Conservation (phyloP, 306 rosid species). For the Cucumis cinereus region DNA sequence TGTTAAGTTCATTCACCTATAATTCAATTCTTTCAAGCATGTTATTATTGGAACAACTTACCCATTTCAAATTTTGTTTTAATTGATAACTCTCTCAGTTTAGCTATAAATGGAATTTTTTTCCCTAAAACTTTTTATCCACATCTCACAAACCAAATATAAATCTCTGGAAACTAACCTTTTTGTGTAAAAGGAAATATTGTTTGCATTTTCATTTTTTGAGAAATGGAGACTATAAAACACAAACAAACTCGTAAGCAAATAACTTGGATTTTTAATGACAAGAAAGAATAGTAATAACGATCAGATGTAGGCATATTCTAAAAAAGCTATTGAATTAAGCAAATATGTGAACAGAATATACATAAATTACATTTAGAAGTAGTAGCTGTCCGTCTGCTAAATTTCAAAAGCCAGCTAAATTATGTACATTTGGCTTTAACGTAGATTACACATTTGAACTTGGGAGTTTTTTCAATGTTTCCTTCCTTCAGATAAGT, state of each 20-base stretch:
- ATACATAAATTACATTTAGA: background rate
- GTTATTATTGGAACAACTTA: no score
- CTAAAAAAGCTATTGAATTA: background rate
- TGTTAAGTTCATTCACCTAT: no score
- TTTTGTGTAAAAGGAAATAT: background rate
- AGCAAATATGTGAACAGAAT: background rate
- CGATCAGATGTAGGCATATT: background rate
- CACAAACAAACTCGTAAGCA: background rate
- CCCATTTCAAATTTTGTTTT: background rate
- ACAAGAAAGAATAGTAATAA: background rate
- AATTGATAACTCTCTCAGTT: no score
- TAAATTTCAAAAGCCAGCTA: slow-evolving; percentile 26
- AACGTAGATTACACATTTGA: slow-evolving; percentile 4
- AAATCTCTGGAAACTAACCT: background rate
- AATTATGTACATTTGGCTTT: slow-evolving; percentile 43
- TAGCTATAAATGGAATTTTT: no score
- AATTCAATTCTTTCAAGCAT: no score
- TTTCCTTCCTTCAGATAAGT: background rate
- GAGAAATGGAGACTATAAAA: background rate
- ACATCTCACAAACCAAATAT: background rate
- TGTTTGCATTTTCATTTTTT: background rate
- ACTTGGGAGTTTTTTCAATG: background rate
- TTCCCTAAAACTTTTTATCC: background rate
- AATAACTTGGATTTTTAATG: background rate
- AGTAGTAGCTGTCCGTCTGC: slow-evolving; percentile 6